phyloP scores from a whole-genome alignment of 2,329 filamentous ascomycete genomes.

The Fusarium euwallaceae region DNA sequence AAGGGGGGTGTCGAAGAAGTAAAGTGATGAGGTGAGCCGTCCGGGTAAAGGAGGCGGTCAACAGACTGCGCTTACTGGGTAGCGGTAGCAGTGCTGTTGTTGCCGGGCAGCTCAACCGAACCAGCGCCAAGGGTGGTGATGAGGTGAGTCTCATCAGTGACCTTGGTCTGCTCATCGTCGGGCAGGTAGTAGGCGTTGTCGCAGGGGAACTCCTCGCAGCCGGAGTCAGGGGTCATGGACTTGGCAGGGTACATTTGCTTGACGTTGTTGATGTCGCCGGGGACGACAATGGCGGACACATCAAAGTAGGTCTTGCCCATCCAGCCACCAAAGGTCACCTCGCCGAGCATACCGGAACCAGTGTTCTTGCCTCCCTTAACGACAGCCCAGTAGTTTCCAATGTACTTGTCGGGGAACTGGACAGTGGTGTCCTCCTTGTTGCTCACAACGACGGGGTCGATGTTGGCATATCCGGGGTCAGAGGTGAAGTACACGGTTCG shows the following conservation, averaged over 20 bases:
- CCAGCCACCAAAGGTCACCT: conserved; percentile 64
- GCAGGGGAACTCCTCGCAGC: conserved; percentile 67
- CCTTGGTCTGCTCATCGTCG: conserved; percentile 69
- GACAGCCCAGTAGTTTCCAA: conserved; percentile 66
- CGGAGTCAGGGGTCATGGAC: conserved; percentile 58
- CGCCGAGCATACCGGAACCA: conserved; percentile 65
- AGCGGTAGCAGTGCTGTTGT: neutral
- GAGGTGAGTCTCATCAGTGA: conserved; percentile 62
- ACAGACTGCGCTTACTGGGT: conserved; percentile 24
- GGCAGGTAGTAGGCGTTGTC: conserved; percentile 65
- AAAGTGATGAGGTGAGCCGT: conserved; percentile 26
- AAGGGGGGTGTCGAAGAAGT: conserved; percentile 24
- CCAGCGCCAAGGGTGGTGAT: conserved; percentile 64
- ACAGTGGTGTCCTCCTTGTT: conserved; percentile 56
- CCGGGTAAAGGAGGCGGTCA: conserved; percentile 20
- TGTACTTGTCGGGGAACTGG: conserved; percentile 59
- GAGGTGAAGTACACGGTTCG: conserved; percentile 66
- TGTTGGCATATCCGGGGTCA: conserved; percentile 52
- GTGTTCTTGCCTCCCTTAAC: conserved; percentile 59
- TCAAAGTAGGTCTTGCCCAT: conserved; percentile 67
- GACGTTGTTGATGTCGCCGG: conserved; percentile 63
- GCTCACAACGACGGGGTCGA: conserved; percentile 57
- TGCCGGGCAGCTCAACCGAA: conserved; percentile 28
- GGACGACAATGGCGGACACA: conserved; percentile 69
- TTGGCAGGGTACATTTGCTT: conserved; percentile 66